Conservation (phyloP, 768 basidiomycete species). For the Gymnopilus dilepis region DNA sequence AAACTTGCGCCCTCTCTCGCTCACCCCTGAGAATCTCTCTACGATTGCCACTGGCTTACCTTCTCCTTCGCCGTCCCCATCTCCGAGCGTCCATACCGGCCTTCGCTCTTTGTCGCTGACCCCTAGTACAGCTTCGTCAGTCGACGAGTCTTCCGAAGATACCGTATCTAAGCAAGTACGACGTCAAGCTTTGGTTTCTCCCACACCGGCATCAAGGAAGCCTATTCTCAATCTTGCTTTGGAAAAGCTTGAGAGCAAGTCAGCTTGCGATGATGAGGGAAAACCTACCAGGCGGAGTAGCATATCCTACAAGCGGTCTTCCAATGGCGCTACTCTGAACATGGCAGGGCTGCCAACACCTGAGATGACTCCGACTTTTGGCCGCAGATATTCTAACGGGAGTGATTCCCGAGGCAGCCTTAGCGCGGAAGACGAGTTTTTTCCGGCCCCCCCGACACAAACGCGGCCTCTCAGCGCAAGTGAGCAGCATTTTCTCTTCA, state of each 20-base stretch:
- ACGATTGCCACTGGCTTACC: slow-evolving; percentile 45
- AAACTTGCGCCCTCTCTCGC: slow-evolving; percentile 73
- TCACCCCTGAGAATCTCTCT: slow-evolving; percentile 59
- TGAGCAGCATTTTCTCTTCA: slow-evolving; percentile 87
- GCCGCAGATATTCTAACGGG: slow-evolving; percentile 37
- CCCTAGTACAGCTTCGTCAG: slow-evolving; percentile 21
- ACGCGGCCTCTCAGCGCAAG: slow-evolving; percentile 65
- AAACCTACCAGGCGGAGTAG: slow-evolving; percentile 62
- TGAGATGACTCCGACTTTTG: slow-evolving; percentile 70
- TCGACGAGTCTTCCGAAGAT: slow-evolving; percentile 34
- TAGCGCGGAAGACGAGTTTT: slow-evolving; percentile 49
- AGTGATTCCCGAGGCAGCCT: slow-evolving; percentile 26
- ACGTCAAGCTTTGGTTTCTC: slow-evolving; percentile 40
- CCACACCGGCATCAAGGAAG: slow-evolving; percentile 36
- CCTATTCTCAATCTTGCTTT: slow-evolving; percentile 46
- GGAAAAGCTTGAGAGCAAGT: slow-evolving; percentile 32
- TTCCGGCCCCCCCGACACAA: slow-evolving; percentile 42
- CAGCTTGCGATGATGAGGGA: slow-evolving; percentile 36
- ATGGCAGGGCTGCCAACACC: slow-evolving; percentile 67
- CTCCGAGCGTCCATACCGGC: slow-evolving; percentile 53
- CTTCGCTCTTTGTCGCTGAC: slow-evolving; percentile 60
- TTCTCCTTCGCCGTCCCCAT: slow-evolving; percentile 58
- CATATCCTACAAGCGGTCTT: slow-evolving; percentile 73
- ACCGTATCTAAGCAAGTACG: slow-evolving; percentile 30
- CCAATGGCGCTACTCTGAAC: slow-evolving; percentile 35